Evolutionary conservation across 2,329 filamentous ascomycete species (phyloP), one percentile per base, ranked within the genome.

Genomic region (Thelonectria discophora): DNA sequence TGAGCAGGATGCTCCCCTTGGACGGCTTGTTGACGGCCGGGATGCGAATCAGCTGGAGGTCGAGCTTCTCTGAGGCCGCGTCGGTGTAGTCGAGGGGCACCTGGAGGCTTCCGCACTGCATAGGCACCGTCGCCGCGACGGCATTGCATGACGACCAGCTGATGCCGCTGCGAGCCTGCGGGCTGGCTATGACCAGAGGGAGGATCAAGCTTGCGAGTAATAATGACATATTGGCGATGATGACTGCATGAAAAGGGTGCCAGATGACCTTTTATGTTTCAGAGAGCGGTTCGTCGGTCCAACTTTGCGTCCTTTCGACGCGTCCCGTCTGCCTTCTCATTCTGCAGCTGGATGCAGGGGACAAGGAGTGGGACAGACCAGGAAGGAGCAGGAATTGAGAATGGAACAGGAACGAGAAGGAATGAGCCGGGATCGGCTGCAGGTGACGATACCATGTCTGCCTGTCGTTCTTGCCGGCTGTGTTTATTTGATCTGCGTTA

Each of bases 1-100:
- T 76, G 53, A 75, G 55, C 21, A 75, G 37, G 34, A 76, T 75
- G 55, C 69, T 75, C 2, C 74, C 73, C 42, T 70, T 70, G 5
- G 61, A 64, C 3, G 69, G 67, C 39, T 65, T 53, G 18, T 65
- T 63, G 2, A 60, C 39, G 0, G 66, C 27, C 13, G 61, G 51
- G 13, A 68, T 32, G 11, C 62, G 60, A 17, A 62, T 32, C 5
- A 69, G 60, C 7, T 57, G 21, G 27, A 69, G 58, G 12, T 51
- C 27, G 17, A 70, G 20, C 9, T 24, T 53, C 17, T 45, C 13
- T n/a, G 17, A 32, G 30, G 27, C 8, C 27, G 6, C 8, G 24
- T 63, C 52, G 10, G 60, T 51, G 56, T 63, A 65, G 39, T 63
- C 63, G 24, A 65, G 63, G 2, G 60, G 63, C 11, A 65, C 63